phyloP scores from a whole-genome alignment of 257 asterid species.

The Salvia splendens region DNA sequence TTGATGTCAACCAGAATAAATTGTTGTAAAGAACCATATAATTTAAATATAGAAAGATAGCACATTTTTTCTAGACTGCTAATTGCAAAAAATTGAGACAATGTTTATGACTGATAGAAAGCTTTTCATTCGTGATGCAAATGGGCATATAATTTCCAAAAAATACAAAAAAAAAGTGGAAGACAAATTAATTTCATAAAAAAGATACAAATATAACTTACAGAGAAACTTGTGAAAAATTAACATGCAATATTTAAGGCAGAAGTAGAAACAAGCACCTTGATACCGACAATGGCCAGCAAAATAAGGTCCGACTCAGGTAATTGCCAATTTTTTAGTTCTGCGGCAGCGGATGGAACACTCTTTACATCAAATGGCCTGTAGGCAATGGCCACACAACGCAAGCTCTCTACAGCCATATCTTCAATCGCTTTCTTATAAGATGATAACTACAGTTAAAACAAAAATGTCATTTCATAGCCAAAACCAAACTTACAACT shows the following conservation, averaged over 20 bases:
- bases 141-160: too few relatives aligned
- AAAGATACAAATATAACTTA: background rate
- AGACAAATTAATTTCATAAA: background rate
- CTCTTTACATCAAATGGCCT: slow-evolving; percentile 47
- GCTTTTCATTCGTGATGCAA: background rate
- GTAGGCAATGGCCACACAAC: slow-evolving; percentile 94
- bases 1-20: slow-evolving; percentile 4
- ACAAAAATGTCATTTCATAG: slow-evolving; percentile 24
- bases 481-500: background rate
- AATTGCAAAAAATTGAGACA: background rate
- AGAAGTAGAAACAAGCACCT: slow-evolving; percentile 50
- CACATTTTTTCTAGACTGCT: background rate
- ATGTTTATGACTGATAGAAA: too few relatives aligned
- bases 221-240: background rate
- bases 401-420: slow-evolving; percentile 86
- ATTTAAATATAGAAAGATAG: background rate
- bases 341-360: slow-evolving; percentile 73
- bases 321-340: slow-evolving; percentile 69
- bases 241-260: background rate
- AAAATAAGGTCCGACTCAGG: slow-evolving; percentile 83
- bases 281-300: slow-evolving; percentile 88
- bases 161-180: background rate
- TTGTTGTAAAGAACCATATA: slow-evolving; percentile 11
- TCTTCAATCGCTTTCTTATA: slow-evolving; percentile 69
- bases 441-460: slow-evolving; percentile 48